Evolutionary conservation across 345 rosid species (phyloP).

Genomic region (Mangifera indica): DNA sequence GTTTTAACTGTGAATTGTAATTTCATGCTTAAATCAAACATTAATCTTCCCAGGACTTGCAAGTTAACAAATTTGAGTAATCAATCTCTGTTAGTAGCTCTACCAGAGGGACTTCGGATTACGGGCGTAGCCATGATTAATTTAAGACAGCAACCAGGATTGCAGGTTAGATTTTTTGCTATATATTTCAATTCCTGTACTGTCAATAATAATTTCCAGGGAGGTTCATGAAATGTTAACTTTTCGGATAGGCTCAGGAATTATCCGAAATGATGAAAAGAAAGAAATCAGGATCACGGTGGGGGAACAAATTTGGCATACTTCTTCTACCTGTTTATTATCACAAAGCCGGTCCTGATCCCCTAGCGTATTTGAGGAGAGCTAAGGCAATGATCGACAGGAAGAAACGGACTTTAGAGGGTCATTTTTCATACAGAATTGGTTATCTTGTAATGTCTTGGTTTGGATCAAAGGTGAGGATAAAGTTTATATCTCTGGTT

Average conservation of each 20-base stretch:
- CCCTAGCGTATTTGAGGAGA: slow-evolving; percentile 41
- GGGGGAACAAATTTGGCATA: slow-evolving; percentile 66
- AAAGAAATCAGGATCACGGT: slow-evolving; percentile 25
- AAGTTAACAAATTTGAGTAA: neutral
- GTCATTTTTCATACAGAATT: slow-evolving; percentile 46
- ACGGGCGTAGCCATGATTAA: slow-evolving; percentile 67
- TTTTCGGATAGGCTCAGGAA: slow-evolving; percentile 27
- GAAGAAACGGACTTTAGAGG: slow-evolving; percentile 53
- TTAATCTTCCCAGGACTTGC: neutral
- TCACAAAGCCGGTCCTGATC: slow-evolving; percentile 26
- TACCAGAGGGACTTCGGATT: slow-evolving; percentile 34
- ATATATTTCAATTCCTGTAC: too few relatives aligned
- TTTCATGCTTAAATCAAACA: neutral
- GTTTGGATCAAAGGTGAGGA: slow-evolving; percentile 45
- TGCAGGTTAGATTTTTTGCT: slow-evolving; percentile 34
- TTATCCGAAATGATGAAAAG: slow-evolving; percentile 30
- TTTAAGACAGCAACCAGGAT: slow-evolving; percentile 43
- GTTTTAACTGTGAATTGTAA: neutral
- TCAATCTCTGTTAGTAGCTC: slow-evolving; percentile 24
- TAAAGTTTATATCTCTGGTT: neutral
- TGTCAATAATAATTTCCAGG: neutral
- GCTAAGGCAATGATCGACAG: slow-evolving; percentile 50
- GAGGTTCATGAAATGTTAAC: neutral
- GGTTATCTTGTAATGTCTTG: slow-evolving; percentile 38
- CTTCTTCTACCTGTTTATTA: slow-evolving; percentile 47